These are phyloP conservation scores for Dictyostelium citrinum DNA, from an alignment of 78 protist species.

Conservation along the genomic window DNA sequence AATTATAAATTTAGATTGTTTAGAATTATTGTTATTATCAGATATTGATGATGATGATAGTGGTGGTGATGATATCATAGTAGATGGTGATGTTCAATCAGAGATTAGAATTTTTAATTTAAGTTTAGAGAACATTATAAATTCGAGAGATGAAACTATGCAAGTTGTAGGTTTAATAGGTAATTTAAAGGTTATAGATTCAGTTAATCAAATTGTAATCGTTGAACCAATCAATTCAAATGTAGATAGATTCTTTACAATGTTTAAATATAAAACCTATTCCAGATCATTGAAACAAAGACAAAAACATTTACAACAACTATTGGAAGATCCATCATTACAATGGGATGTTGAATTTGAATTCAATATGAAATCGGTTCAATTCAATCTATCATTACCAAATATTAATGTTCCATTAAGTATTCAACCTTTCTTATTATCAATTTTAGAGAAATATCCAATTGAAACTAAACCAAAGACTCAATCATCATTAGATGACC, in stretches of 20 bases:
- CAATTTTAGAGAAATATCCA: background rate
- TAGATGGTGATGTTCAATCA: background rate
- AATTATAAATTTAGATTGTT: background rate
- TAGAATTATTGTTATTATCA: background rate
- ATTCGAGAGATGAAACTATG: background rate
- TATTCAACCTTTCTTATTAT: background rate
- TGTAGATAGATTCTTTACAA: background rate
- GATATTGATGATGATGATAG: background rate
- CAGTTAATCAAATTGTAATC: background rate
- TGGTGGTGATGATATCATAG: background rate
- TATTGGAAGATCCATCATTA: background rate
- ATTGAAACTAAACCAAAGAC: background rate
- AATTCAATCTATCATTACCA: background rate
- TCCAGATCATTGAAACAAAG: background rate
- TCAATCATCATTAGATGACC: too few relatives aligned
- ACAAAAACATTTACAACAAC: background rate
- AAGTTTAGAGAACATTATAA: background rate
- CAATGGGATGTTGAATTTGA: constrained; percentile 7
- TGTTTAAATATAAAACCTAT: constrained; percentile 18
- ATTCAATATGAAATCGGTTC: constrained; percentile 8
- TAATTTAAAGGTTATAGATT: background rate
- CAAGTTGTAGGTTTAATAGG: constrained; percentile 6
- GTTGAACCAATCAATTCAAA: background rate
- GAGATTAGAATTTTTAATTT: background rate
- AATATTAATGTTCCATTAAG: background rate